Base-by-base conservation (phyloP, 1,284 basidiomycete genomes). In the Cutaneotrichosporon curvatum region DNA sequence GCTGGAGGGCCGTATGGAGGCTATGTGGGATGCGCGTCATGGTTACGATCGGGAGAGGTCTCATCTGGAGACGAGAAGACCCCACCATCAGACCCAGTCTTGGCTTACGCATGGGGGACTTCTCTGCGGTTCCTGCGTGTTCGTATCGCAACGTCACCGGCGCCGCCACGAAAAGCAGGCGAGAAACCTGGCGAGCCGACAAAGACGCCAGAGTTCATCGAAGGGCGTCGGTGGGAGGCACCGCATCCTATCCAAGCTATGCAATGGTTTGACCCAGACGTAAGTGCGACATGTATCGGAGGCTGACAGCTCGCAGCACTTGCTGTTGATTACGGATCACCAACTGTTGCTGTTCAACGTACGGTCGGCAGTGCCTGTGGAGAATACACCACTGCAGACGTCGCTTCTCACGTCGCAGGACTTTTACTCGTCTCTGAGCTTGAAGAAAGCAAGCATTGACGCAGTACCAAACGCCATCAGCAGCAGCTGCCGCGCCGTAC, bases 71-170 rank as follows among this genome's bases (percentile, higher is more conserved):
- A 50, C 20, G 21, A 16, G 2, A 38, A 44, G 9, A 41, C 48
- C 1, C 51, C 48, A 1, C 33, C 39, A 7, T 56, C 63, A n/a
- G 69, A 73, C 45, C 90, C 90, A 1, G 73, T 81, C 20, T 74
- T 95, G 12, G 86, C 82, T 0, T 92, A 84, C 62, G 82, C 85
- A 0, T 95, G 89, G 90, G 88, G 83, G 0, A 75, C 74, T 42
- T 75, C 71, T 0, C 60, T 92, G 23, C 75, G 77, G 40, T 71
- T 92, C 21, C 68, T 92, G 28, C 77, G 75, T 15, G 77, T 90
- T 11, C 46, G 48, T 10, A 37, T 47, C n/a, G 20, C 22, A 12
- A 30, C 10, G 75, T 76, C 12, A 45, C 48, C 7, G 38, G 48
- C 16, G 25, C 42, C 19, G 39, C 37, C 19, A 47, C 38, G 11